These are phyloP conservation scores for Lactarius pseudohatsudake DNA, from an alignment of 768 basidiomycete genomes.

Conservation along the genomic window DNA sequence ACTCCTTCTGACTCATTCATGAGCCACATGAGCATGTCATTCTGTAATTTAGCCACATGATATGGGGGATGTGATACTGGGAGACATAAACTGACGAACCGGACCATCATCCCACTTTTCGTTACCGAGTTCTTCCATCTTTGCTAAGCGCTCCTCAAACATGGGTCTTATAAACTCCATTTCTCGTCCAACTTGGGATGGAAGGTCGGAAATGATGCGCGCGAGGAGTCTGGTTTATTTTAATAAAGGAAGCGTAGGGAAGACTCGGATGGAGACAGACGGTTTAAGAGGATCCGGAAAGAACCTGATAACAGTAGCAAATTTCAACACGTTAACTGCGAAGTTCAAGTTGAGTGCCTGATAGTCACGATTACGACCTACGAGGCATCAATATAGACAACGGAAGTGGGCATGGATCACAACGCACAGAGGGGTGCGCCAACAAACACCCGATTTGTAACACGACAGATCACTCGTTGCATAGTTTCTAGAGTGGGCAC, in stretches of 20 bases:
- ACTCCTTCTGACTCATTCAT: constrained; percentile 39
- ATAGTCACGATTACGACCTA: constrained; percentile 37
- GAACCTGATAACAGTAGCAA: constrained; percentile 34
- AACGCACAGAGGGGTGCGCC: constrained; percentile 30
- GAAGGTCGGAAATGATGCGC: constrained; percentile 25
- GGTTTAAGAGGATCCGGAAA: constrained; percentile 33
- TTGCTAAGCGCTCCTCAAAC: constrained; percentile 31
- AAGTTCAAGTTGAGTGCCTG: constrained; percentile 36
- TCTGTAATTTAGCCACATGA: constrained; percentile 32
- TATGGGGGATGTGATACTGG: background rate
- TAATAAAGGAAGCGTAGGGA: background rate
- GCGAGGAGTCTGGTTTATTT: constrained; percentile 26
- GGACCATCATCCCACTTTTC: constrained; percentile 32
- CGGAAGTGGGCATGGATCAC: no score
- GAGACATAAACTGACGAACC: constrained; percentile 23
- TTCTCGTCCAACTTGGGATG: constrained; percentile 18
- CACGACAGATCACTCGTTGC: constrained; percentile 34
- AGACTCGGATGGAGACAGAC: constrained; percentile 18
- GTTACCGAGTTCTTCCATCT: constrained; percentile 28
- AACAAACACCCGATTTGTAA: constrained; percentile 39
- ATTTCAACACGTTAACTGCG: constrained; percentile 36
- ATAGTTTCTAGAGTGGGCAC: constrained; percentile 30
- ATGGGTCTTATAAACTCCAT: constrained; percentile 27
- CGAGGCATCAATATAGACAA: background rate
- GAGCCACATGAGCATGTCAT: constrained; percentile 49